Base-by-base conservation (phyloP, 768 basidiomycete species). In the Leccinellum luteum region DNA sequence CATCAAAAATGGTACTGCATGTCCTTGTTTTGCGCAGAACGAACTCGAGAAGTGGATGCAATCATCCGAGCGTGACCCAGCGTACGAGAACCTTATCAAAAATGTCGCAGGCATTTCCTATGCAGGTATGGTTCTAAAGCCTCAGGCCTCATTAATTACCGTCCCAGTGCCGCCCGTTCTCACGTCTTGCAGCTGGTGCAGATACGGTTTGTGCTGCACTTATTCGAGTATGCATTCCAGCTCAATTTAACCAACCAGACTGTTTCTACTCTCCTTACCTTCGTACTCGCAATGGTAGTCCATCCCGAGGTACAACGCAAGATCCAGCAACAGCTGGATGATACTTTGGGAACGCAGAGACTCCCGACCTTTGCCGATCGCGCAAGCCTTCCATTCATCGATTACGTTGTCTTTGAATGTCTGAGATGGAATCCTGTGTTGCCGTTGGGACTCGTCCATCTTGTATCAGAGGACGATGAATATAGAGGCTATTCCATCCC, bases 201-300 rank as follows among this genome's bases (percentile, higher is more conserved):
- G 68, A 67, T 34, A 69, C 68, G 23, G 68, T 67, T 44, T 38
- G 66, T 50, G 34, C 17, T 48, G 54, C 45, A 17, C 27, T 41
- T 55, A 65, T 69, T 69, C 52, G 72, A 71, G 2, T 66, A 71
- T 8, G 70, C 64, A 25, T 34, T 23, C n/a, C 32, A n/a, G 48
- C 58, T 62, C 41, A 67, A 12, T 28, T 35, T 25, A 4, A 32
- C 30, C 49, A 25, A n/a, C 14, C 34, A 85, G 84, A 85, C 81
- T 3, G 74, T 79, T 13, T 77, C 81, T 14, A 72, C 78, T 14
- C 66, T 85, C 38, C 72, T 78, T 38, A 74, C 77, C 4, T 84
- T 85, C 64, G 59, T 82, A 25, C 75, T 84, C 12, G 79, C 82
- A 4, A 83, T 85, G 81, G 71, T 80, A 48, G 72, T 79, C 30